Conservation (phyloP, 129 eudicot species). For the Artemisia argyi region DNA sequence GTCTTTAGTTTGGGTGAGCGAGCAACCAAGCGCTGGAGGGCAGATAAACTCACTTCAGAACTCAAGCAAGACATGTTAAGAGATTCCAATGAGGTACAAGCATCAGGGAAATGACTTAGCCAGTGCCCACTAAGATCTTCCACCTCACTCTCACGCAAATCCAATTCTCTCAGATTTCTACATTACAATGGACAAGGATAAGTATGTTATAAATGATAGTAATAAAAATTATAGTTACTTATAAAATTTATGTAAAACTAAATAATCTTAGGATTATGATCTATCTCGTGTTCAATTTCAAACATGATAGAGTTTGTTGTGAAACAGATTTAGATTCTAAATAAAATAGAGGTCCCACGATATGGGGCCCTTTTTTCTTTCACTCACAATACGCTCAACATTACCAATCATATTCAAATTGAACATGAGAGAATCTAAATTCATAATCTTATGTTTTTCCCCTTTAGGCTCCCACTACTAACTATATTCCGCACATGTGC, state of each 20-base stretch:
- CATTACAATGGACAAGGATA: slow-evolving; percentile 3
- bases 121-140: slow-evolving; percentile 86
- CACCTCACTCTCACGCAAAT: slow-evolving; percentile 89
- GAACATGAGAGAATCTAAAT: too few relatives aligned
- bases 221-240: not conserved
- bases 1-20: slow-evolving; percentile 75
- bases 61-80: slow-evolving; percentile 72
- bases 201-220: not conserved
- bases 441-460: too few relatives aligned
- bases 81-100: slow-evolving; percentile 66
- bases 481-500: not conserved
- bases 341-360: too few relatives aligned
- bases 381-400: too few relatives aligned
- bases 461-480: not conserved
- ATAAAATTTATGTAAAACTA: too few relatives aligned
- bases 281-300: too few relatives aligned
- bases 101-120: slow-evolving; percentile 84
- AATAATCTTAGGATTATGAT: too few relatives aligned
- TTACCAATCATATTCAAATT: too few relatives aligned
- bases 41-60: slow-evolving; percentile 73
- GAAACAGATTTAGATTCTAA: too few relatives aligned
- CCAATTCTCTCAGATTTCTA: slow-evolving; percentile 71
- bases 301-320: too few relatives aligned
- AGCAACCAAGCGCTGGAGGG: slow-evolving; percentile 72
- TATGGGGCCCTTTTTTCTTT: too few relatives aligned